A percentile compares a stretch with the other conserved stretches of the same genome.
Conservation (phyloP, 164 flowering plant genomes). For the Dillenia suffruticosa region DNA sequence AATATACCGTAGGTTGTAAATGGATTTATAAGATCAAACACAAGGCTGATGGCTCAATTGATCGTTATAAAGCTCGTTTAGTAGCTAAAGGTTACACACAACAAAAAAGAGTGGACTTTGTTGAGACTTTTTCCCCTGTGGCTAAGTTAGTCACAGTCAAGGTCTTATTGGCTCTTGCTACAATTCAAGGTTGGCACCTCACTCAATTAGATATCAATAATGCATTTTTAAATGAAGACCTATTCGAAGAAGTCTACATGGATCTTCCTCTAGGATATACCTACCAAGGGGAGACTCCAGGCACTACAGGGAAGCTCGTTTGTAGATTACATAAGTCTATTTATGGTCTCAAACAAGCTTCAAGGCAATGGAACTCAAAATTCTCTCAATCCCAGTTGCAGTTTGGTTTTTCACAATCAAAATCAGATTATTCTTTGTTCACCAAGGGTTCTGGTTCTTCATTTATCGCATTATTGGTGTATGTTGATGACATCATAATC, state of each 20-base stretch:
- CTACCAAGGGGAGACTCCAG: neutral
- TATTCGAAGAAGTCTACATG: conserved; percentile 2
- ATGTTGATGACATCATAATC: conserved; percentile 1
- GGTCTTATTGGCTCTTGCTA: conserved; percentile 1
- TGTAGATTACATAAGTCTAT: neutral
- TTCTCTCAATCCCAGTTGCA: neutral
- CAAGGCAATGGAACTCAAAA: neutral
- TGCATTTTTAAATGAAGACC: conserved; percentile 5
- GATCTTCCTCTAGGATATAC: conserved; percentile 3
- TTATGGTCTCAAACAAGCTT: conserved; percentile 6
- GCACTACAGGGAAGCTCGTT: neutral
- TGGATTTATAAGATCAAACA: conserved; percentile 6
- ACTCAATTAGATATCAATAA: conserved; percentile 4
- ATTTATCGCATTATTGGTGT: neutral
- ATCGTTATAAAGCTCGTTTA: conserved; percentile 2
- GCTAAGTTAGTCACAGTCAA: conserved; percentile 1
- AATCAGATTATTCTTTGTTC: conserved; percentile 3
- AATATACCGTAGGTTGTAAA: neutral
- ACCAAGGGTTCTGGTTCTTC: neutral
- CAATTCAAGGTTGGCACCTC: neutral
- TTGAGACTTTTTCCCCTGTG: conserved; percentile 11
- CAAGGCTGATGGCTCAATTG: neutral
- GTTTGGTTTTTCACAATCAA: neutral
- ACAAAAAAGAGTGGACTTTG: conserved; percentile 1
- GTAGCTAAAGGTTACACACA: conserved; percentile 10